These are phyloP conservation scores for Taphrina flavorubra DNA, from an alignment of 1,139 yeast genomes.

Conservation along the genomic window DNA sequence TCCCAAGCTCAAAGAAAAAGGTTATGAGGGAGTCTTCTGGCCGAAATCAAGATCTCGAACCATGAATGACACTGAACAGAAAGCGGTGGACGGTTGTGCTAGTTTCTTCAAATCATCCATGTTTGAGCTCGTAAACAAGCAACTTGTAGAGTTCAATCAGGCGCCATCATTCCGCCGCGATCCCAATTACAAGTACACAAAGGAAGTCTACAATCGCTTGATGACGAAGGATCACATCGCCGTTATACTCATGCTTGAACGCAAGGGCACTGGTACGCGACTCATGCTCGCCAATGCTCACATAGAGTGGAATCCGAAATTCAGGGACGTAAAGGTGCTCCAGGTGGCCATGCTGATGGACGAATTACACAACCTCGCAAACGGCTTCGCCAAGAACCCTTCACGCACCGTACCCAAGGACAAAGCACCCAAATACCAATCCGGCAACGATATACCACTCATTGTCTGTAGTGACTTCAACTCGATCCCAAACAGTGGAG, in stretches of 20 bases:
- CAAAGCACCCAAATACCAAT: slow-evolving; percentile 56
- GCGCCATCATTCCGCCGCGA: slow-evolving; percentile 66
- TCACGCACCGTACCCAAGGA: slow-evolving; percentile 43
- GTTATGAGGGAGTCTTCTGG: slow-evolving; percentile 81
- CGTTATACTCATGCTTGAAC: slow-evolving; percentile 76
- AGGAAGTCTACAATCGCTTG: slow-evolving; percentile 92
- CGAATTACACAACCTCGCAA: slow-evolving; percentile 64
- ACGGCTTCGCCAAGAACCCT: slow-evolving; percentile 55
- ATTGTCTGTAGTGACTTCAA: slow-evolving; percentile 95
- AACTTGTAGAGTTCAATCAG: slow-evolving; percentile 81
- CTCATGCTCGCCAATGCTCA: slow-evolving; percentile 86
- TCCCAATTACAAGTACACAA: slow-evolving; percentile 88
- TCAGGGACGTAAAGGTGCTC: slow-evolving; percentile 92
- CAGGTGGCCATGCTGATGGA: slow-evolving; percentile 92
- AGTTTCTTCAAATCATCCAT: slow-evolving; percentile 75
- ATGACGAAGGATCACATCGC: slow-evolving; percentile 96
- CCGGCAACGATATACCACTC: slow-evolving; percentile 70
- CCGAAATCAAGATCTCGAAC: slow-evolving; percentile 92
- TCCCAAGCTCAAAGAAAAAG: slow-evolving; percentile 71
- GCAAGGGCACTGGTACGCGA: slow-evolving; percentile 70
- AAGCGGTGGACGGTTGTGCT: slow-evolving; percentile 97
- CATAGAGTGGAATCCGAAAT: slow-evolving; percentile 98
- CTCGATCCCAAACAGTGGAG: slow-evolving; percentile 86
- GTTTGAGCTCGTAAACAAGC: slow-evolving; percentile 73
- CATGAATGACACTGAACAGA: slow-evolving; percentile 80